phyloP scores from a whole-genome alignment of 257 asterid genomes.

The Dorcoceras hygrometricum region DNA sequence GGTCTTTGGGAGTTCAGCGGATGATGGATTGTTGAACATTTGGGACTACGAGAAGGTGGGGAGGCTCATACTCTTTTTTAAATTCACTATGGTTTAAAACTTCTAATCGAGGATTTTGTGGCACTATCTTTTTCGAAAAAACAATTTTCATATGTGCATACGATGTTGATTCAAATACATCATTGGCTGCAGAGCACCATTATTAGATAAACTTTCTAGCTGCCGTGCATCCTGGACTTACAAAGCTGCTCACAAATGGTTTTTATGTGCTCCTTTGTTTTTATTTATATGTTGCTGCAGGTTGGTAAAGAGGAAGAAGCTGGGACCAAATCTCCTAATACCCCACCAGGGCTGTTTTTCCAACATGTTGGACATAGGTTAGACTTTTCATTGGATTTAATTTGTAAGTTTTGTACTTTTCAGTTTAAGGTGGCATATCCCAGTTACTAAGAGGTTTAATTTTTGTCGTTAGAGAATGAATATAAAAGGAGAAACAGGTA shows the following conservation, averaged over 20 bases:
- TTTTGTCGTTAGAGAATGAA: background rate
- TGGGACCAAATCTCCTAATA: constrained; percentile 45
- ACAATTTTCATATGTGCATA: background rate
- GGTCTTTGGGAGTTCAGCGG: constrained; percentile 96
- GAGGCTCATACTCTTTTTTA: constrained; percentile 7
- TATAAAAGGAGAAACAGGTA: background rate
- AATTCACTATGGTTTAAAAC: background rate
- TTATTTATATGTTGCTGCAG: constrained; percentile 30
- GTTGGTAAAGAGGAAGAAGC: constrained; percentile 61
- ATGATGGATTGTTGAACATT: constrained; percentile 85
- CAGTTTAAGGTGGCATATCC: background rate
- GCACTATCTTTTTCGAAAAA: background rate
- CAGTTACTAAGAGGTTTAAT: background rate
- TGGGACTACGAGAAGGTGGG: constrained; percentile 93
- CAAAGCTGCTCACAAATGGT: constrained; percentile 7
- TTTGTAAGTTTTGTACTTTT: no score
- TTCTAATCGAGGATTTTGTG: background rate
- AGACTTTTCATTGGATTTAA: no score
- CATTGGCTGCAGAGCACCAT: constrained; percentile 14
- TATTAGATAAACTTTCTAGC: constrained; percentile 2
- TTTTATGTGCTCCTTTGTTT: constrained; percentile 5
- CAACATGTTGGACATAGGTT: constrained; percentile 99
- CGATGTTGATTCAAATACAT: background rate
- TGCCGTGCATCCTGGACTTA: constrained; percentile 6
- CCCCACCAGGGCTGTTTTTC: constrained; percentile 87